Conservation (phyloP, 768 basidiomycete species). For the Candolleomyces eurysporus region DNA sequence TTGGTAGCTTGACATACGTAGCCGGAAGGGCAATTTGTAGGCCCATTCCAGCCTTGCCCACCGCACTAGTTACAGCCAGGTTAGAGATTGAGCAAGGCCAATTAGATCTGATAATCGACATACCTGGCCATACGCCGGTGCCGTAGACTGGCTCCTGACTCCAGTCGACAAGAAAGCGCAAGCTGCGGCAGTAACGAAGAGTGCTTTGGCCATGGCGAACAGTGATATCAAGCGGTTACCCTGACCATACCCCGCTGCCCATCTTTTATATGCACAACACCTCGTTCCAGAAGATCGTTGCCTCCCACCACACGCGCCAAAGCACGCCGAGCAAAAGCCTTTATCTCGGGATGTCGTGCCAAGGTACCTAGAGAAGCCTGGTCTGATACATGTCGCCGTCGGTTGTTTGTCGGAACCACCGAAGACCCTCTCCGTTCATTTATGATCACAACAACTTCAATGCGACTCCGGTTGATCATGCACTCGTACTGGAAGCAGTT, state of each 20-base stretch:
- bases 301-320: background rate
- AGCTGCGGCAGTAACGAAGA: background rate
- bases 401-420: conserved; percentile 1
- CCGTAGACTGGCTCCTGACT: conserved; percentile 4
- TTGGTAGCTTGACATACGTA: conserved; percentile 45
- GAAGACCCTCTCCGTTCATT: background rate
- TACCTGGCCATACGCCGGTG: conserved; percentile 9
- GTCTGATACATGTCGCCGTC: background rate
- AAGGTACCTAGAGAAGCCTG: background rate
- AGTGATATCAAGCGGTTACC: background rate
- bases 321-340: conserved; percentile 11
- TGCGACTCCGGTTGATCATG: background rate
- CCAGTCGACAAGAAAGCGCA: background rate
- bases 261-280: background rate
- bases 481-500: no score
- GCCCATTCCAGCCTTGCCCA: conserved; percentile 49
- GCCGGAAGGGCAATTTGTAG: conserved; percentile 47
- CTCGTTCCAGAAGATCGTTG: background rate
- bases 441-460: background rate
- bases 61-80: conserved; percentile 38
- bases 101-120: background rate
- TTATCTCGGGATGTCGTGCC: conserved; percentile 7
- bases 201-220: background rate
- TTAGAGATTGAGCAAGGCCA: background rate
- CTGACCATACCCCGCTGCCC: background rate